Percentiles rank a stretch among this genome's conserved stretches.
These are phyloP conservation scores for Tetracladium marchalianum DNA, from an alignment of 495 filamentous ascomycete species.

Conservation along the genomic window DNA sequence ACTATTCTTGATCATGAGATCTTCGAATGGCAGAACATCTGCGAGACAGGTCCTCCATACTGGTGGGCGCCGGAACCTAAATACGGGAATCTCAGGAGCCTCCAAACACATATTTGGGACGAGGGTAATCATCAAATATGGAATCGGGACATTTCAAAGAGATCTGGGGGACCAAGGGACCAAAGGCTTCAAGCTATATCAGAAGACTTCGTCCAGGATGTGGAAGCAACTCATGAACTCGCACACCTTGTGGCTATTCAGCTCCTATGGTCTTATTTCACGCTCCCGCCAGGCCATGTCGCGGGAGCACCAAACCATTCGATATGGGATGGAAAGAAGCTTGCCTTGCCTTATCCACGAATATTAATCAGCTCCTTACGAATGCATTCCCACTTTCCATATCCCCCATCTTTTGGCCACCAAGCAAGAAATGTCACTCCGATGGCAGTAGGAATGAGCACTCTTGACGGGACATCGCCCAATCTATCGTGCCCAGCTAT, in stretches of 20 bases:
- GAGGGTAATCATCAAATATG: constrained; percentile 2
- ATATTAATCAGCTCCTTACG: constrained; percentile 23
- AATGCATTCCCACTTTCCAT: constrained; percentile 21
- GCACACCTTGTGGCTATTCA: constrained; percentile 21
- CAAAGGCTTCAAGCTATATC: constrained; percentile 9
- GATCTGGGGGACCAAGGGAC: not conserved
- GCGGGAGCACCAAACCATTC: constrained; percentile 1
- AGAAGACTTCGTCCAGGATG: constrained; percentile 9
- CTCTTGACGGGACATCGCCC: constrained; percentile 5
- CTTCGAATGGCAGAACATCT: constrained; percentile 18
- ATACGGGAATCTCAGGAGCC: constrained; percentile 7
- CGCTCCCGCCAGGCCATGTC: constrained; percentile 13
- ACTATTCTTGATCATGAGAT: constrained; percentile 17
- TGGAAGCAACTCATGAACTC: constrained; percentile 6
- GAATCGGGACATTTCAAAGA: constrained; percentile 1
- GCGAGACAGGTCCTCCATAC: constrained; percentile 16
- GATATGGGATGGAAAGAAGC: not conserved
- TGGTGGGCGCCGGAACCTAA: constrained; percentile 18
- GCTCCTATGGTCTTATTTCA: constrained; percentile 22
- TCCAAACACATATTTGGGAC: not conserved
- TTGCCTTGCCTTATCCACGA: constrained; percentile 5
- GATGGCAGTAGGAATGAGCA: constrained; percentile 9
- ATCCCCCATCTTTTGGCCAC: constrained; percentile 23
- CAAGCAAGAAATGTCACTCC: constrained; percentile 22
- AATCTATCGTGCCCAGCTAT: not conserved